Base-by-base conservation (phyloP, 106 monocot species). In the Posidonia australis region DNA sequence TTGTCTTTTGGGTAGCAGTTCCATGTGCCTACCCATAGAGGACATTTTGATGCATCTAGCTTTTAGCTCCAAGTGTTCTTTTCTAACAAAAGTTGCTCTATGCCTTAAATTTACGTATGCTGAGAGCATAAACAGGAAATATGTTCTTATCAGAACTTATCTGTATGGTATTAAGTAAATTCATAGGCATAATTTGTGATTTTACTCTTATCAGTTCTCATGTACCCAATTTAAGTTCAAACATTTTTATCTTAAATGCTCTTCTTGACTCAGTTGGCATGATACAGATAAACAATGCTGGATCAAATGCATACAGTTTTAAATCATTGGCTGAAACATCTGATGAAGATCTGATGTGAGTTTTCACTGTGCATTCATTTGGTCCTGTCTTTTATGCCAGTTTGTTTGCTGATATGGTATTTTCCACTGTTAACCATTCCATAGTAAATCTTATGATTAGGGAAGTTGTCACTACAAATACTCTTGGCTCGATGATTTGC, bases 391-490 rank as follows among this genome's bases (percentile, higher is more conserved):
- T 43, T 71, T 10, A 65, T 58, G 29, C n/a, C 18, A 4, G 26
- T 45, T 30, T 49, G 12, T 28, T 61, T 24, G 20, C n/a, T 53
- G 52, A 9, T 21, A 22, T 18, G 13, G 2, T 16, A 57, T 57
- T 11, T 13, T 14, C 9, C 5, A 9, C 25, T 28, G 25, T 57
- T 28, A 28, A 57, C 9, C 57, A 28, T 24, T 57, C 26, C 57
- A 57, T 11, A 23, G n/a, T 22, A 53, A 36, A 49, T 63, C 19
- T 74, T 46, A 13, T 74, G 30, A 67, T 25, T 74, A 96, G 96
- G 86, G 96, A 96, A 82, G 87, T 96, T 67, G 84, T 96, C 57
- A 87, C 90, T 25, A 96, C 96, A 56, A 96, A 96, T 69, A 90
- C 90, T 60, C 87, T 96, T 71, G 96, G 96, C 45, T 70, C 90